Evolutionary conservation across 1,284 basidiomycete species (phyloP).

Genomic region (Caloboletus inedulis): DNA sequence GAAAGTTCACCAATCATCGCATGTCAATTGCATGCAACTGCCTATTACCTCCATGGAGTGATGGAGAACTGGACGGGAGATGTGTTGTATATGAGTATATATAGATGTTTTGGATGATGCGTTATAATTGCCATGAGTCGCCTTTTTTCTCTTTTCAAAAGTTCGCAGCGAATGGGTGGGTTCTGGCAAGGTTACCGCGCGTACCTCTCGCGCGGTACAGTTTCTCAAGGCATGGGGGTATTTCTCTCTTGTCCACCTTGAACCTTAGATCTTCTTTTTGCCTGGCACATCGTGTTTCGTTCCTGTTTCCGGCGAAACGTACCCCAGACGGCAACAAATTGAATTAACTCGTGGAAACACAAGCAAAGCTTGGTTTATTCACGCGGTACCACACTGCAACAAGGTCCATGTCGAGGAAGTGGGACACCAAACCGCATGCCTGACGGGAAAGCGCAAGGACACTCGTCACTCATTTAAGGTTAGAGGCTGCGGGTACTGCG

Average conservation of each 20-base stretch:
- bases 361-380: background rate
- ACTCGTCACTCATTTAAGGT: slow-evolving; percentile 1
- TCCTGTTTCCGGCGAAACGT: slow-evolving; percentile 12
- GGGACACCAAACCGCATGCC: slow-evolving; percentile 14
- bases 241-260: background rate
- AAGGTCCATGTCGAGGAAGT: slow-evolving; percentile 27
- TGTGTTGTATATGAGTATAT: background rate
- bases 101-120: background rate
- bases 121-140: slow-evolving; percentile 1
- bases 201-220: background rate
- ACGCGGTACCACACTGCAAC: slow-evolving; percentile 11
- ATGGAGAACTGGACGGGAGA: background rate
- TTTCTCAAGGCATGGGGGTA: slow-evolving; percentile 4
- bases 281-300: slow-evolving; percentile 4
- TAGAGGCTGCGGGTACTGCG: slow-evolving; percentile 7
- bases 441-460: slow-evolving; percentile 8
- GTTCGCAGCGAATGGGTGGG: background rate
- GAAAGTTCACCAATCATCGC: slow-evolving; percentile 1
- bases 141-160: background rate
- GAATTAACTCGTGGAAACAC: slow-evolving; percentile 9
- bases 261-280: background rate
- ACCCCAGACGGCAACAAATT: slow-evolving; percentile 5
- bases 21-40: background rate
- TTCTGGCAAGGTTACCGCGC: slow-evolving; percentile 2
- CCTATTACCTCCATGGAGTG: slow-evolving; percentile 4